These are phyloP conservation scores for Moricandia arvensis DNA, from an alignment of 345 rosid genomes.

Conservation along the genomic window DNA sequence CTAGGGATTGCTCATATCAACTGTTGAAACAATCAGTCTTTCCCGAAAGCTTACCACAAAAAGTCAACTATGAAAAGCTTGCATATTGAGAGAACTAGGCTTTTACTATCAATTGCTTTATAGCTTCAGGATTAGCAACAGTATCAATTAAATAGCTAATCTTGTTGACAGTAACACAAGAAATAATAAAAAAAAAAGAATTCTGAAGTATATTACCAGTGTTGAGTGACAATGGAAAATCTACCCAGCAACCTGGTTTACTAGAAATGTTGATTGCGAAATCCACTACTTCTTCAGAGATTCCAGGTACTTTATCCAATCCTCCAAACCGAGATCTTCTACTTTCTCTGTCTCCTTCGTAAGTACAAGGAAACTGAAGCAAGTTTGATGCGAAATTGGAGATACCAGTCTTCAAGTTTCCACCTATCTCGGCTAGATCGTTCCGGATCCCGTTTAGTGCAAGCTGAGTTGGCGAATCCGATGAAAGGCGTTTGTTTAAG, in stretches of 20 bases:
- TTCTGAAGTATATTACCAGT: conserved; percentile 39
- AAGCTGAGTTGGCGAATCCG: conserved; percentile 35
- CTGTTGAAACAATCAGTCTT: no score
- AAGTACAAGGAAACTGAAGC: conserved; percentile 39
- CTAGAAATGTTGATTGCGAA: conserved; percentile 53
- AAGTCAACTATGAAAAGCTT: background rate
- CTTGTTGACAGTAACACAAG: background rate
- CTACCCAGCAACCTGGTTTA: conserved; percentile 63
- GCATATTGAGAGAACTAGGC: no score
- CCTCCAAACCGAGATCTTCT: background rate
- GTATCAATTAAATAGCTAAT: background rate
- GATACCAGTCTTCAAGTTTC: conserved; percentile 58
- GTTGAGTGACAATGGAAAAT: conserved; percentile 53
- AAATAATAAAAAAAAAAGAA: no score
- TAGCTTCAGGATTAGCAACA: background rate
- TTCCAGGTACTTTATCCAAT: conserved; percentile 45
- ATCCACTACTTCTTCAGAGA: conserved; percentile 52
- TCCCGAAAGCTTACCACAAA: no score
- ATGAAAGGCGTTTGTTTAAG: background rate
- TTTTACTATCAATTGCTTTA: background rate
- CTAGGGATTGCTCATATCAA: no score
- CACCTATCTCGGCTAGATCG: conserved; percentile 70
- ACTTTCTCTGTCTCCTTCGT: conserved; percentile 13
- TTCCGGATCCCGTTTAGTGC: conserved; percentile 56
- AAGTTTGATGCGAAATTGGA: conserved; percentile 58